These are phyloP conservation scores for Verticillium tricorpus DNA, from an alignment of 2,329 filamentous ascomycete species.

Conservation along the genomic window DNA sequence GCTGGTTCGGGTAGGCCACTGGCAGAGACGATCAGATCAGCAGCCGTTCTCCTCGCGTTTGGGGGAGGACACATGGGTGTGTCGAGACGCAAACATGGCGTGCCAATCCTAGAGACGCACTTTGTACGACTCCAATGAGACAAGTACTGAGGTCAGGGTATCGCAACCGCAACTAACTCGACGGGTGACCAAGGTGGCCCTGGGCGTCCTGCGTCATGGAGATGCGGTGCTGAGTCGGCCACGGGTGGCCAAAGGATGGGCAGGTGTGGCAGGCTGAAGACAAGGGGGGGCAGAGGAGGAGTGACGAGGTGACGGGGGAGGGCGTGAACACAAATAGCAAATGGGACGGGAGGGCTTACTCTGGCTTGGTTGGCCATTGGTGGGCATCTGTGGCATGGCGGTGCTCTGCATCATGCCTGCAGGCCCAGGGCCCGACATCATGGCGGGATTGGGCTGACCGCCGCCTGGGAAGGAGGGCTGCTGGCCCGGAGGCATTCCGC, in stretches of 20 bases:
- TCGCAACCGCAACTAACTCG: background rate
- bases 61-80: background rate
- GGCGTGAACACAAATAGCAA: conserved; percentile 8
- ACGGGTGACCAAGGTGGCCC: background rate
- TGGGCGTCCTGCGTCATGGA: background rate
- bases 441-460: conserved; percentile 46
- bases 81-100: background rate
- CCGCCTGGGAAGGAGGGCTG: conserved; percentile 35
- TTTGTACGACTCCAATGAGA: background rate
- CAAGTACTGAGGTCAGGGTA: background rate
- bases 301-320: conserved; percentile 1
- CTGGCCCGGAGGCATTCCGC: conserved; percentile 30
- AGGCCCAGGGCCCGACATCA: conserved; percentile 49
- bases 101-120: background rate
- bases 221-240: background rate
- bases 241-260: background rate
- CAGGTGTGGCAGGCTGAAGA: background rate
- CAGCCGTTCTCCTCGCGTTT: conserved; percentile 10
- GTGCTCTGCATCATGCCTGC: conserved; percentile 61
- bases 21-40: conserved; percentile 17
- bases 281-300: background rate
- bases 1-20: conserved; percentile 57
- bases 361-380: conserved; percentile 45
- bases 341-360: conserved; percentile 41
- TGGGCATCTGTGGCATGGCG: conserved; percentile 54